phyloP scores from a whole-genome alignment of 257 asterid genomes.

The Echium plantagineum region DNA sequence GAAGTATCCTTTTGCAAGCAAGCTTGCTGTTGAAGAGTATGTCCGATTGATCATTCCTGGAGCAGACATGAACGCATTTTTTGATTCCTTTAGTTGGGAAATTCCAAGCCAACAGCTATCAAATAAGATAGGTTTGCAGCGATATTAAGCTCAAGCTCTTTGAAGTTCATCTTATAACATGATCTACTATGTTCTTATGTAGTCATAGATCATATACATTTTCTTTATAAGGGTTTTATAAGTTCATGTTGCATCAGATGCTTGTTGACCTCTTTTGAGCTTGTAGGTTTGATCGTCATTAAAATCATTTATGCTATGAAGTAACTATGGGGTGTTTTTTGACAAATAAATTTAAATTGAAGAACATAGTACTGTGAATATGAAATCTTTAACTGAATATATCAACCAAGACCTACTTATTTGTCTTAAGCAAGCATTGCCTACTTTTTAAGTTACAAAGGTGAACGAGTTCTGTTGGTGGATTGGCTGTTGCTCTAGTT shows the following conservation, averaged over 20 bases:
- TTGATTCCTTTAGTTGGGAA: conserved; percentile 82
- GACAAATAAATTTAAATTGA: neutral
- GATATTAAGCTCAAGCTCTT: neutral
- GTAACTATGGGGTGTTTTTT: neutral
- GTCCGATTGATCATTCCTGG: conserved; percentile 42
- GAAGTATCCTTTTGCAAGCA: conserved; percentile 42
- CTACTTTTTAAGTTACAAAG: neutral
- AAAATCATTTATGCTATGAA: neutral
- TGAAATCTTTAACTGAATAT: neutral
- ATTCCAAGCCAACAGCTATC: conserved; percentile 37
- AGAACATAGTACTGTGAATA: neutral
- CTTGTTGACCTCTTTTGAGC: neutral
- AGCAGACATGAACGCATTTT: conserved; percentile 39
- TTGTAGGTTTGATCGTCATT: neutral
- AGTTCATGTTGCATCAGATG: no score
- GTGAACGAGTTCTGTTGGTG: neutral
- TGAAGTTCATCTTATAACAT: neutral
- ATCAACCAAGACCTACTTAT: no score
- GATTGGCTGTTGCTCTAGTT: neutral
- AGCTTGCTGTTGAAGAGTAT: conserved; percentile 42
- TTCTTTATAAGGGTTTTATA: no score
- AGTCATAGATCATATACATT: neutral
- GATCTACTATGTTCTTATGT: neutral
- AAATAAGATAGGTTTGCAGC: conserved; percentile 31
- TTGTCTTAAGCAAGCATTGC: neutral